Evolutionary conservation across 192 early-diverging fungal genomes (phyloP).

Genomic region (Coemansia sp.): DNA sequence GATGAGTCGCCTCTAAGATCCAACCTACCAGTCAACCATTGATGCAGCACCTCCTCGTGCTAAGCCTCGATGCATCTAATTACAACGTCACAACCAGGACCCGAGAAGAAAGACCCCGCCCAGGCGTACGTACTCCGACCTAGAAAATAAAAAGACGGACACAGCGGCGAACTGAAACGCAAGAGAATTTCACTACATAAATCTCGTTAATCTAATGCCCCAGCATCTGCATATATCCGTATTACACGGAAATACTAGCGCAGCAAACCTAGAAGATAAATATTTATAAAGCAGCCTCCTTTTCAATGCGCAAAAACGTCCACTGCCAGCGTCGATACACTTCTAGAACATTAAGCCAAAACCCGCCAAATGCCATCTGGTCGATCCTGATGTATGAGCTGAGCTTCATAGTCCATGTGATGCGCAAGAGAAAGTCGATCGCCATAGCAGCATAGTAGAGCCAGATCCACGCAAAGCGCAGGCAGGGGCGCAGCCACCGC

Average conservation of each 20-base stretch:
- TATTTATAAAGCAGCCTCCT: conserved; percentile 22
- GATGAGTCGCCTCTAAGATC: no score
- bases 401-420: conserved; percentile 82
- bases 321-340: conserved; percentile 88
- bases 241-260: neutral
- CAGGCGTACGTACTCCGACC: no score
- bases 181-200: neutral
- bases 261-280: neutral
- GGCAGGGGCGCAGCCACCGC: conserved; percentile 57
- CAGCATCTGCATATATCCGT: no score
- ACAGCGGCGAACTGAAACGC: no score
- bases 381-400: conserved; percentile 62
- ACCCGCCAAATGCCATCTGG: conserved; percentile 65
- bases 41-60: no score
- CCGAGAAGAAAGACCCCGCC: no score
- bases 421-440: conserved; percentile 76
- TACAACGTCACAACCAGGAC: no score
- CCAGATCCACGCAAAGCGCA: conserved; percentile 62
- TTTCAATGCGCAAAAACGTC: conserved; percentile 90
- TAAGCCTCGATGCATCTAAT: no score
- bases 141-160: no score
- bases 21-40: no score
- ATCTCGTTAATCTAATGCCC: no score
- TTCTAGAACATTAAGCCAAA: conserved; percentile 79
- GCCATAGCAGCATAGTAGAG: conserved; percentile 81